Conservation (phyloP, 352 stramenopile genomes). For the Pythium sp. region DNA sequence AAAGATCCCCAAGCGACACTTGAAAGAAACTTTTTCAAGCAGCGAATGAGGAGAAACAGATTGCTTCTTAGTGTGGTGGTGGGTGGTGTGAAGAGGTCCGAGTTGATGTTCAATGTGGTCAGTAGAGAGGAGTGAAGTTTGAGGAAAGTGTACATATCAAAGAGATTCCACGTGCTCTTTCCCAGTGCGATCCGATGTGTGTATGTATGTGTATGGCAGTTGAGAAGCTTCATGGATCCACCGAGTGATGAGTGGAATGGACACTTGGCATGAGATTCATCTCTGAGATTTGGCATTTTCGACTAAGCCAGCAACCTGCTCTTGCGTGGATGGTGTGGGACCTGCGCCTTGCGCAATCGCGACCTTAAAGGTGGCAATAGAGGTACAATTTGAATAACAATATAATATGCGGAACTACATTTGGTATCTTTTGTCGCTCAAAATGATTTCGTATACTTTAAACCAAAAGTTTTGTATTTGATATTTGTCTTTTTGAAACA, state of each 20-base stretch:
- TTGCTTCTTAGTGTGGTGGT: neutral
- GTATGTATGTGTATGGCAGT: neutral
- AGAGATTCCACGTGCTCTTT: neutral
- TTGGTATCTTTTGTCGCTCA: no score
- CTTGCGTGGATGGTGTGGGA: neutral
- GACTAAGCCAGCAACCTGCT: neutral
- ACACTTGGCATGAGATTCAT: neutral
- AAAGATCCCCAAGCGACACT: neutral
- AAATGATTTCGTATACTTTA: no score
- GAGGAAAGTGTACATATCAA: neutral
- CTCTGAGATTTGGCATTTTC: neutral
- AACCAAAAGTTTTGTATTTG: no score
- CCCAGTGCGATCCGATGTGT: no score
- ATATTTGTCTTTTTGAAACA: no score
- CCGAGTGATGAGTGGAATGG: conserved; percentile 1
- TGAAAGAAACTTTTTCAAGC: neutral
- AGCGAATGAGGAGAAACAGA: neutral
- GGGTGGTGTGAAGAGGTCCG: neutral
- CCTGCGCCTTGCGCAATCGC: neutral
- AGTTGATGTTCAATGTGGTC: conserved; percentile 2
- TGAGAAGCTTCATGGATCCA: neutral
- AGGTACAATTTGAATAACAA: neutral
- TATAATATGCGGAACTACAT: no score
- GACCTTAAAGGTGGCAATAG: neutral
- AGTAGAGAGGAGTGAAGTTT: neutral